Evolutionary conservation across 371 early-diverging fungal species (phyloP), one percentile per base, ranked within the genome.

Genomic region (Mucor racemosus): DNA sequence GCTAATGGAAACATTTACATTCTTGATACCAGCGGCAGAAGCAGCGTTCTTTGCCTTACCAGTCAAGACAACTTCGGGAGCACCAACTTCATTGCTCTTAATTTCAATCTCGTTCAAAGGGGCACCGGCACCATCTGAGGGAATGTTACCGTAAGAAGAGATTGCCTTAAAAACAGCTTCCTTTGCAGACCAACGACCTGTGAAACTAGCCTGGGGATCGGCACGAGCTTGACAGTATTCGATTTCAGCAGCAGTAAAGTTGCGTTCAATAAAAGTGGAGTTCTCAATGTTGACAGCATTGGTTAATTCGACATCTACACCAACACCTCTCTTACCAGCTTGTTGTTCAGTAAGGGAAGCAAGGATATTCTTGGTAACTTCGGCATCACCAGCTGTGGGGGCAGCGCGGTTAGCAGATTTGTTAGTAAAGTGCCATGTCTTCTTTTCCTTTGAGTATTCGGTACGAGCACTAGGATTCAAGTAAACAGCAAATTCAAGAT

Each of bases 171-270:
- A 88, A 14, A 95, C 95, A 3, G 98, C 94, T 78, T 97, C 98
- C 86, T 97, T 97, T 64, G 98, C 98, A 8, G 95, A 94, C 97
- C 97, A 97, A 21, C 93, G 89, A 50, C 98, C 98, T 36, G 97
- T 93, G 74, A 93, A 95, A 80, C 94, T 93, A 0, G 96, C 84
- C 67, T 90, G 89, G 33, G 94, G 90, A 75, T 91, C 91, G 17
- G 95, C 92, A 1, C 87, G 85, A 54, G 78, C 58, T 60, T 74
- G 64, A 81, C 98, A 97, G 84, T 97, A 97, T 8, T 76, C 83
- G 58, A 90, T 88, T 78, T 97, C 97, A 14, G 79, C 76, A 8
- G 58, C 42, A 5, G 97, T 95, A 66, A 96, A 96, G 88, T 98
- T 98, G 76, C 97, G 93, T 71, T 92, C 91, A 58, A 98, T 69